Conservation (phyloP, 1,139 yeast species). For the Geotrichum macrosporum region DNA sequence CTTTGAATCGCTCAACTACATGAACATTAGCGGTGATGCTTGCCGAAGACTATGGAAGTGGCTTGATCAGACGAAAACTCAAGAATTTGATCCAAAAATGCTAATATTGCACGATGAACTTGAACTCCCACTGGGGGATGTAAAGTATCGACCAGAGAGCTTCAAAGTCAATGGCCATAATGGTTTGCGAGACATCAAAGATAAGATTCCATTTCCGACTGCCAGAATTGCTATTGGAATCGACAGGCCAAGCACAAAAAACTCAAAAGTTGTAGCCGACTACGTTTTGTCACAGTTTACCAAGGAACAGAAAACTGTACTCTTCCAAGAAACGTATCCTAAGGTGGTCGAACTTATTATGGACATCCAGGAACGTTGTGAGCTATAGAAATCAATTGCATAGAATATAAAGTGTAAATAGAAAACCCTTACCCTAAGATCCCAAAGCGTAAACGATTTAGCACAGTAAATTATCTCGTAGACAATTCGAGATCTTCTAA, state of each 20-base stretch:
- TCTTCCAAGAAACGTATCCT: slow-evolving; percentile 43
- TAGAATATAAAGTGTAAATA: too few relatives aligned
- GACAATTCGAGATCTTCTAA: too few relatives aligned
- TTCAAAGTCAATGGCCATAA: slow-evolving; percentile 74
- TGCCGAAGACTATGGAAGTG: slow-evolving; percentile 42
- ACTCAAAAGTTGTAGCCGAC: slow-evolving; percentile 47
- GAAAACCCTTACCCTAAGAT: not conserved
- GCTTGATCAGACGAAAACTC: slow-evolving; percentile 31
- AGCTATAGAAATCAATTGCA: not conserved
- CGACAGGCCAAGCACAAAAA: slow-evolving; percentile 53
- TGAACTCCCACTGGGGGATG: slow-evolving; percentile 57
- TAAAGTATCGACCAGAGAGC: slow-evolving; percentile 53
- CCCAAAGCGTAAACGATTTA: too few relatives aligned
- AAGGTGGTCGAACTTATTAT: slow-evolving; percentile 40
- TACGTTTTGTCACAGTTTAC: slow-evolving; percentile 55
- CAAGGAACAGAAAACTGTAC: slow-evolving; percentile 37
- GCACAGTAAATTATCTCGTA: too few relatives aligned
- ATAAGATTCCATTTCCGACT: slow-evolving; percentile 39
- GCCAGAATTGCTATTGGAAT: slow-evolving; percentile 66
- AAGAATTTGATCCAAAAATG: slow-evolving; percentile 39
- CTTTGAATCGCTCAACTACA: slow-evolving; percentile 52
- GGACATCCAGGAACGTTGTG: slow-evolving; percentile 33
- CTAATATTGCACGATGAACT: slow-evolving; percentile 75
- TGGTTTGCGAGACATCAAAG: slow-evolving; percentile 51
- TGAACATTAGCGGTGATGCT: slow-evolving; percentile 63